phyloP scores from a whole-genome alignment of 2,329 filamentous ascomycete species.

The Podosphaera xanthii region DNA sequence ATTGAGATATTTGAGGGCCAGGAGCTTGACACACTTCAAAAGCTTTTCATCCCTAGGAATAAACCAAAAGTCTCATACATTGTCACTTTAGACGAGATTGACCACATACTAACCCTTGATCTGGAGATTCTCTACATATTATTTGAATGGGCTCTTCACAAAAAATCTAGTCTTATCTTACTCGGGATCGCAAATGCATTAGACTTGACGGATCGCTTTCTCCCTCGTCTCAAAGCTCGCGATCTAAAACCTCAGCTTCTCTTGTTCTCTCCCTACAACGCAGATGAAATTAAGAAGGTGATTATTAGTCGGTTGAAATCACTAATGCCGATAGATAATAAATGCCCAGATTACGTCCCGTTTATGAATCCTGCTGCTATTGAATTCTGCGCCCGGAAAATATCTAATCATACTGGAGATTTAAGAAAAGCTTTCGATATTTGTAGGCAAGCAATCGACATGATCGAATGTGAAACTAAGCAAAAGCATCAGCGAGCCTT shows the following conservation, averaged over 20 bases:
- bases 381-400: conserved; percentile 82
- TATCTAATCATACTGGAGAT: conserved; percentile 83
- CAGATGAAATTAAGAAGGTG: conserved; percentile 66
- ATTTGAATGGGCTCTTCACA: conserved; percentile 88
- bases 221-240: conserved; percentile 78
- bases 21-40: conserved; percentile 43
- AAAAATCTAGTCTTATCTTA: conserved; percentile 55
- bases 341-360: conserved; percentile 40
- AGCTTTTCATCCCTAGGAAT: conserved; percentile 44
- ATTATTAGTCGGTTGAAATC: conserved; percentile 65
- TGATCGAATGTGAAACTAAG: conserved; percentile 67
- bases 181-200: conserved; percentile 91
- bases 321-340: conserved; percentile 34
- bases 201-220: conserved; percentile 82
- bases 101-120: conserved; percentile 75
- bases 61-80: conserved; percentile 39
- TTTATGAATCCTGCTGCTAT: conserved; percentile 89
- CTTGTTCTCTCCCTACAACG: conserved; percentile 81
- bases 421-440: conserved; percentile 90
- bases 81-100: conserved; percentile 86
- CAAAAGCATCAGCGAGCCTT: conserved; percentile 44
- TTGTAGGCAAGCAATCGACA: conserved; percentile 67
- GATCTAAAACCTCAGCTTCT: conserved; percentile 78
- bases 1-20: conserved; percentile 38
- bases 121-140: conserved; percentile 73